Conservation (phyloP, 2,329 filamentous ascomycete genomes). For the Colletotrichum graminicola region DNA sequence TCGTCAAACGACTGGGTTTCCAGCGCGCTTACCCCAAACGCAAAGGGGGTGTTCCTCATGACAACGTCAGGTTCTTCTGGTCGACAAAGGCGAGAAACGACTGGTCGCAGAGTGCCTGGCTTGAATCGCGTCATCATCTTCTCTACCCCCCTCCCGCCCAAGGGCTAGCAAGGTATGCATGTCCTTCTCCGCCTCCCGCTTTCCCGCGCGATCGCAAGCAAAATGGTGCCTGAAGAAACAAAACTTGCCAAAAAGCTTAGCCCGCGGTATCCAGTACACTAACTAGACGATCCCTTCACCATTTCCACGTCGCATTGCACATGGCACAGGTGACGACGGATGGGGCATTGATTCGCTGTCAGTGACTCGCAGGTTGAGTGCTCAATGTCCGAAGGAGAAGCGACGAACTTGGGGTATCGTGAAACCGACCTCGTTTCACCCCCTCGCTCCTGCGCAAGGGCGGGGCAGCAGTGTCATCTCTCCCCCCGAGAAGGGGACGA, state of each 20-base stretch:
- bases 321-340: conserved; percentile 23
- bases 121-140: conserved; percentile 17
- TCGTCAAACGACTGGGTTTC: conserved; percentile 31
- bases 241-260: conserved; percentile 39
- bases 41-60: conserved; percentile 26
- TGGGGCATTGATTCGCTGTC: conserved; percentile 36
- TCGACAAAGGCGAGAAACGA: conserved; percentile 37
- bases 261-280: conserved; percentile 21
- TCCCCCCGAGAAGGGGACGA: conserved; percentile 9
- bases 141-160: background rate
- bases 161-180: background rate
- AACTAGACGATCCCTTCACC: conserved; percentile 32
- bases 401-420: conserved; percentile 31
- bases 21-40: conserved; percentile 39
- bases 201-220: conserved; percentile 10
- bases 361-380: conserved; percentile 20
- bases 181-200: conserved; percentile 16
- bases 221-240: conserved; percentile 27
- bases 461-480: conserved; percentile 11
- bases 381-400: conserved; percentile 39
- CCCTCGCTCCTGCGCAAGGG: conserved; percentile 29
- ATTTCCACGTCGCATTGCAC: conserved; percentile 7
- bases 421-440: conserved; percentile 40
- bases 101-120: conserved; percentile 25
- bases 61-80: conserved; percentile 17